Evolutionary conservation across 2,329 filamentous ascomycete species (phyloP).

Genomic region (Aspergillus caelatus): DNA sequence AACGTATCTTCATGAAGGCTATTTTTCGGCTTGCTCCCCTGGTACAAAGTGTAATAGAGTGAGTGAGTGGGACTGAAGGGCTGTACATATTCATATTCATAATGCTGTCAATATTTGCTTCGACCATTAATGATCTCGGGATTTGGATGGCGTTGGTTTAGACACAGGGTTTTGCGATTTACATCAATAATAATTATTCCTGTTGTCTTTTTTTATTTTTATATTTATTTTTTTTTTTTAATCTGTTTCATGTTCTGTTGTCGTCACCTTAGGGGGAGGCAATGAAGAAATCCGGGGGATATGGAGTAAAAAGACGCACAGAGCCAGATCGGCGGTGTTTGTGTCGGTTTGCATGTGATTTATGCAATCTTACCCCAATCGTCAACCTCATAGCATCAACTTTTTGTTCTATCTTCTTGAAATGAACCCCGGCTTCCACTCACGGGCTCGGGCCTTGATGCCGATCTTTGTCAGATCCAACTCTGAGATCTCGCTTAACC

Average conservation of each 20-base stretch:
- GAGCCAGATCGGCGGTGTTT: not conserved
- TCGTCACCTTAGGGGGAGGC: not conserved
- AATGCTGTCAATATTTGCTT: not conserved
- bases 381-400: not conserved
- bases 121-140: conserved; percentile 3
- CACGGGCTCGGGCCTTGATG: not conserved
- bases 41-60: conserved; percentile 6
- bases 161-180: not conserved
- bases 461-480: not conserved
- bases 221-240: not conserved
- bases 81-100: conserved; percentile 6
- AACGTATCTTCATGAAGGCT: conserved; percentile 11
- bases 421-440: not conserved
- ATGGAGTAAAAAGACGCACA: not conserved
- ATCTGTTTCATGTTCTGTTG: not conserved
- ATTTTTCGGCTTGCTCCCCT: conserved; percentile 4
- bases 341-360: not conserved
- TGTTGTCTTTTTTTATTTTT: not conserved
- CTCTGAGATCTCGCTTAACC: not conserved
- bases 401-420: too few relatives aligned
- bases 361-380: not conserved
- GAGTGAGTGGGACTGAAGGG: not conserved
- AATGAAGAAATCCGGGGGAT: conserved; percentile 1
- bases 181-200: not conserved
- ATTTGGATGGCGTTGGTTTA: conserved; percentile 5